Percentiles rank a stretch among this genome's conserved stretches.
phyloP scores from a whole-genome alignment of 1,284 basidiomycete genomes.

The Ustilago bromivora region DNA sequence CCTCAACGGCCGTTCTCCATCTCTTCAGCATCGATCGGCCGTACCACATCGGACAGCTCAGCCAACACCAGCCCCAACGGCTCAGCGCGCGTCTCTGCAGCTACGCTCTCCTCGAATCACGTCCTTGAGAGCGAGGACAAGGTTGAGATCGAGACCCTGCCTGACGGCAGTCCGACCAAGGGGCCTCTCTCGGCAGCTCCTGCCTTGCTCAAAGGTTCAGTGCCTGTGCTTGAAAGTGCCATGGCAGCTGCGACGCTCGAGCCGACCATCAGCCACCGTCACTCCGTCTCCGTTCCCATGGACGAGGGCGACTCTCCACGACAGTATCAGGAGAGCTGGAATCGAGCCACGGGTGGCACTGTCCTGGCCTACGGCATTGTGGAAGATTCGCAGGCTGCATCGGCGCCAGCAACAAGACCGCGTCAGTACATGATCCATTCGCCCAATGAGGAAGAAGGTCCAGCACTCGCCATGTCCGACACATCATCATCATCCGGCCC shows the following conservation, averaged over 20 bases:
- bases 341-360: constrained; percentile 15
- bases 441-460: constrained; percentile 39
- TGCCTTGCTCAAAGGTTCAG: constrained; percentile 2
- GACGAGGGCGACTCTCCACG: constrained; percentile 46
- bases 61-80: constrained; percentile 19
- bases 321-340: constrained; percentile 41
- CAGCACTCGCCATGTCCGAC: constrained; percentile 11
- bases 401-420: not conserved
- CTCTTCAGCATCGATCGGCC: constrained; percentile 25
- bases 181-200: constrained; percentile 5
- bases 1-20: constrained; percentile 22
- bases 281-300: constrained; percentile 37
- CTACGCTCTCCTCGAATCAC: constrained; percentile 31
- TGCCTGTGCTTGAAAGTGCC: constrained; percentile 18
- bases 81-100: constrained; percentile 34
- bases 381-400: not conserved
- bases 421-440: constrained; percentile 45
- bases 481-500: constrained; percentile 23
- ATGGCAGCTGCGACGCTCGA: constrained; percentile 23
- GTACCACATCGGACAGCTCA: constrained; percentile 21
- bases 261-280: constrained; percentile 11
- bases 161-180: constrained; percentile 23
- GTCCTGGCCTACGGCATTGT: not conserved
- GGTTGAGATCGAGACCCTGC: constrained; percentile 36
- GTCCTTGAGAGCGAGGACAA: constrained; percentile 19